Conservation (phyloP, 2,329 filamentous ascomycete species). For the Phialophora tarda region DNA sequence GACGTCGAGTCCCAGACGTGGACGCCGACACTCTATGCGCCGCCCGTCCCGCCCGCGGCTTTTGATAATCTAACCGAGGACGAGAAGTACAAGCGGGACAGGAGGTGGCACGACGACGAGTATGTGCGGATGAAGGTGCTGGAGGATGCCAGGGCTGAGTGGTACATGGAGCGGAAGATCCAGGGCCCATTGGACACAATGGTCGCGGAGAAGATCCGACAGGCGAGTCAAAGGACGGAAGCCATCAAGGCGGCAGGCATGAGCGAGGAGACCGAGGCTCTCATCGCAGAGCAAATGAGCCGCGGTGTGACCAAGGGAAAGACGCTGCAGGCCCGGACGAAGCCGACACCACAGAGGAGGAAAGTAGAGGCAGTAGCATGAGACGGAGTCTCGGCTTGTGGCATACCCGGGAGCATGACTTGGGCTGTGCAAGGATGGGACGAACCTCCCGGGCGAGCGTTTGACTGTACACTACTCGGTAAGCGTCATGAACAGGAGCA, state of each 20-base stretch:
- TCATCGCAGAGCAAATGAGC: conserved; percentile 15
- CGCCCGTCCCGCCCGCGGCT: conserved; percentile 21
- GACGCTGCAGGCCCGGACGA: not conserved
- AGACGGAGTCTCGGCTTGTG: not conserved
- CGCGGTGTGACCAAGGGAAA: conserved; percentile 10
- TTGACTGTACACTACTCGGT: not conserved
- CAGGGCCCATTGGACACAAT: conserved; percentile 26
- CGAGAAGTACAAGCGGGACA: conserved; percentile 26
- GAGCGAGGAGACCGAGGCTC: conserved; percentile 18
- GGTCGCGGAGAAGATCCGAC: conserved; percentile 18
- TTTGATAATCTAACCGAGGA: conserved; percentile 26
- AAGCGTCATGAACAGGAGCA: not conserved
- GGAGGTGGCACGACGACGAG: conserved; percentile 33
- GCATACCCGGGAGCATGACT: not conserved
- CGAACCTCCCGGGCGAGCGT: not conserved
- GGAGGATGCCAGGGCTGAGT: conserved; percentile 36
- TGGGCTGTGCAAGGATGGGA: not conserved
- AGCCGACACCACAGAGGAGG: not conserved
- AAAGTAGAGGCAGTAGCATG: not conserved
- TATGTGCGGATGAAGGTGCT: conserved; percentile 38
- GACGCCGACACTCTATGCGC: conserved; percentile 26
- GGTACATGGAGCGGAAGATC: conserved; percentile 34
- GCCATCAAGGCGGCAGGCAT: conserved; percentile 20
- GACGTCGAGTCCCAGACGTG: conserved; percentile 66
- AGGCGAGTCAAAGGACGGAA: conserved; percentile 18